phyloP scores from a whole-genome alignment of 1,284 basidiomycete species.

The Inonotus obliquus region DNA sequence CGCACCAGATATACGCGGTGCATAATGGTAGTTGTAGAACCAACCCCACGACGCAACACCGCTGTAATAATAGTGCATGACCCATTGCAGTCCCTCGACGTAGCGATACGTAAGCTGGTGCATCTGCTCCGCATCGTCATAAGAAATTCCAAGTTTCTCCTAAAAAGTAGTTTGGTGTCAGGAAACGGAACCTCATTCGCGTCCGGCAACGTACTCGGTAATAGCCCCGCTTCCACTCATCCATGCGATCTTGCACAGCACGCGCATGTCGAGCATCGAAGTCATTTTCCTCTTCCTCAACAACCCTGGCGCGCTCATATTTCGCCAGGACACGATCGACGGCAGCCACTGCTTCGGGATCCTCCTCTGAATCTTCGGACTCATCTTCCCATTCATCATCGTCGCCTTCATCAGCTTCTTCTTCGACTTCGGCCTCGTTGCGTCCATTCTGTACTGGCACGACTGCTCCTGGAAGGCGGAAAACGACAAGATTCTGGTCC shows the following conservation, averaged over 20 bases:
- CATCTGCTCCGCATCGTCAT: conserved; percentile 63
- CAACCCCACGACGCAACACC: conserved; percentile 97
- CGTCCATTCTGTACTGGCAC: conserved; percentile 38
- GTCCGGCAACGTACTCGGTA: conserved; percentile 61
- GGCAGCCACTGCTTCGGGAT: conserved; percentile 60
- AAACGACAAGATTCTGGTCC: conserved; percentile 70
- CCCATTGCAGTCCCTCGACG: conserved; percentile 96
- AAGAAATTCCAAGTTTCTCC: conserved; percentile 83
- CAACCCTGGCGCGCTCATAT: conserved; percentile 81
- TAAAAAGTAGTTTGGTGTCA: background rate
- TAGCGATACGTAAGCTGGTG: conserved; percentile 73
- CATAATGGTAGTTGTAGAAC: conserved; percentile 99
- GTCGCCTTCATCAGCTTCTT: conserved; percentile 40
- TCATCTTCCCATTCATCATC: conserved; percentile 49
- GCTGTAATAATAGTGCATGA: conserved; percentile 97
- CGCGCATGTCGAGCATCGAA: conserved; percentile 76
- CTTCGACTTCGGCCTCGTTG: conserved; percentile 30
- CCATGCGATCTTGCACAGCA: conserved; percentile 79
- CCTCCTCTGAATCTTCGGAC: conserved; percentile 40
- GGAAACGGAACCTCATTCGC: background rate
- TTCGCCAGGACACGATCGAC: conserved; percentile 83
- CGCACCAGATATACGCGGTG: conserved; percentile 88
- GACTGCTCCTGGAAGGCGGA: conserved; percentile 48
- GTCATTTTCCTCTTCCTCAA: conserved; percentile 61
- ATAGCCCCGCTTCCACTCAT: conserved; percentile 88